These are phyloP conservation scores for Ulmus americana DNA, from an alignment of 331 rosid genomes.

Conservation along the genomic window DNA sequence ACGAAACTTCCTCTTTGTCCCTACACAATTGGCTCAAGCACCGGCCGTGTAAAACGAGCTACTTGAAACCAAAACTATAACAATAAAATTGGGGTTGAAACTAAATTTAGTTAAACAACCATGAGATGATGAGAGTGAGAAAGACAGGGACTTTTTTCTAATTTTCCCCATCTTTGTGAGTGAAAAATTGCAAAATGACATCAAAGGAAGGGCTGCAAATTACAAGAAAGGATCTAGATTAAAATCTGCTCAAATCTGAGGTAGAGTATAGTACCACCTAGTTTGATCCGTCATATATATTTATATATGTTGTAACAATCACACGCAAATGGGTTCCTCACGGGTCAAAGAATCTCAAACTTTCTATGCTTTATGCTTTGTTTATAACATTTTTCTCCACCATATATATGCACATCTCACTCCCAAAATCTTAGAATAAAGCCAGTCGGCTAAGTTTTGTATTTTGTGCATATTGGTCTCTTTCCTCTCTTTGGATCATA, in stretches of 20 bases:
- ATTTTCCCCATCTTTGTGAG: neutral
- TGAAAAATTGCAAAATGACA: slow-evolving; percentile 1
- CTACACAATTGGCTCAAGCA: neutral
- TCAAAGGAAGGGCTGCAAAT: neutral
- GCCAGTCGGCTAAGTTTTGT: slow-evolving; percentile 28
- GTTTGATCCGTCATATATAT: slow-evolving; percentile 33
- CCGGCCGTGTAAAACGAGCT: neutral
- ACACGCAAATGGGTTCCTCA: slow-evolving; percentile 21
- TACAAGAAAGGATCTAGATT: neutral
- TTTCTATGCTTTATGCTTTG: slow-evolving; percentile 24
- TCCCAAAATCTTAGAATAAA: slow-evolving; percentile 24
- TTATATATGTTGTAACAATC: neutral
- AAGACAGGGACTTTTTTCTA: neutral
- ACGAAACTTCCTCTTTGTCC: no score
- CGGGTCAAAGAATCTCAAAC: slow-evolving; percentile 45
- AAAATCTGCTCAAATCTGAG: slow-evolving; percentile 22
- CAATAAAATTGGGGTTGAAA: neutral
- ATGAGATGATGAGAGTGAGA: neutral
- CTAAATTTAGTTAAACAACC: neutral
- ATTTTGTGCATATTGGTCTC: slow-evolving; percentile 24
- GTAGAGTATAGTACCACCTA: neutral
- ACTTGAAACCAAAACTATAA: no score
- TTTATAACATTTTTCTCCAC: slow-evolving; percentile 33
- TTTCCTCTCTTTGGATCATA: slow-evolving; percentile 3
- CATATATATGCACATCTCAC: slow-evolving; percentile 6